Evolutionary conservation across 176 grass and related monocot species (phyloP).

Genomic region (Juncus inflexus): DNA sequence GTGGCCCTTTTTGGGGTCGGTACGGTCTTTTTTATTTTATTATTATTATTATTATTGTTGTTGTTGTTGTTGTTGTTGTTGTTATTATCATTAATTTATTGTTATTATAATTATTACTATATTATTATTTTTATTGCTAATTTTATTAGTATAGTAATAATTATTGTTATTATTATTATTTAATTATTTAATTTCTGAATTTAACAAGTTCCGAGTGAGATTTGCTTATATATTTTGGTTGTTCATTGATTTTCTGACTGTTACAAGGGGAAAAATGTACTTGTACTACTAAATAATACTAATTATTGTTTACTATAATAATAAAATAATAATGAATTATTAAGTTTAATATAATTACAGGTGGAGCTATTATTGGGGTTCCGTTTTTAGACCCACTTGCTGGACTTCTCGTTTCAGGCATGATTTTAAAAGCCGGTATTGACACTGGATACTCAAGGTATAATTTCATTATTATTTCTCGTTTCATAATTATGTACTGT

Average conservation of each 20-base stretch:
- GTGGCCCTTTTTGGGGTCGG: constrained; percentile 90
- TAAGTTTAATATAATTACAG: constrained; percentile 37
- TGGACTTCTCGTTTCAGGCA: constrained; percentile 80
- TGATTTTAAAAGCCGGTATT: constrained; percentile 95
- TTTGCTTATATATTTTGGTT: not conserved
- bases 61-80: not conserved
- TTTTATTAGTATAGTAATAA: no score
- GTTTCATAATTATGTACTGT: not conserved
- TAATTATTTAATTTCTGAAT: no score
- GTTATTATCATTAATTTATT: not conserved
- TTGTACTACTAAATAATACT: not conserved
- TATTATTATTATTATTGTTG: not conserved
- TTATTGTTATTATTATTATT: no score
- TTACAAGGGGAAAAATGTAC: no score
- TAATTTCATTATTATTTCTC: constrained; percentile 11
- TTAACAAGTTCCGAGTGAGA: not conserved
- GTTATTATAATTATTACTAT: no score
- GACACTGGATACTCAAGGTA: constrained; percentile 89
- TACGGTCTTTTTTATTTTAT: constrained; percentile 39
- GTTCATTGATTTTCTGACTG: constrained; percentile 26
- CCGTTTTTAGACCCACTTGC: constrained; percentile 90
- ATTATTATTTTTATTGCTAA: no score
- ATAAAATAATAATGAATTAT: not conserved
- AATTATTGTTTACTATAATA: not conserved
- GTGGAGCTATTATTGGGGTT: constrained; percentile 72